Conservation (phyloP, 177 flowering plant species). For the Viscum album region DNA sequence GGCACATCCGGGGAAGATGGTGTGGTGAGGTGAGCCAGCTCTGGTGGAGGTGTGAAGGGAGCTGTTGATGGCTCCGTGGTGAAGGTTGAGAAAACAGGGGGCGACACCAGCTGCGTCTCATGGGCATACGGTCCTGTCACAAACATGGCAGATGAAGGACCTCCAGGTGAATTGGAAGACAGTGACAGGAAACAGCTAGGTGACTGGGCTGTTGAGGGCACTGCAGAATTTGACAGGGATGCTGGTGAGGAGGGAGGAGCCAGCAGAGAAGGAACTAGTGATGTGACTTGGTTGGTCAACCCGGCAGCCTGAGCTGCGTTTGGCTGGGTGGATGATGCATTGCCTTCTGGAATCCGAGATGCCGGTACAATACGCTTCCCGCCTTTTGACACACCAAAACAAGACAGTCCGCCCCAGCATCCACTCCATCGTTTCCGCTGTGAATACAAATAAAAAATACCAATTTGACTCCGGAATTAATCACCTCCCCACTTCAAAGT, state of each 20-base stretch:
- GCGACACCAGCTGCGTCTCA: slow-evolving; percentile 89
- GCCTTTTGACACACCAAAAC: slow-evolving; percentile 67
- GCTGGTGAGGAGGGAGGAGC: slow-evolving; percentile 99
- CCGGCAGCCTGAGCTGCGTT: slow-evolving; percentile 63
- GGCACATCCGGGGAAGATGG: slow-evolving; percentile 99
- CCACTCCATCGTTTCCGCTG: slow-evolving; percentile 85
- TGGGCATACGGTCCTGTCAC: slow-evolving; percentile 93
- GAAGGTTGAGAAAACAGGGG: slow-evolving; percentile 91
- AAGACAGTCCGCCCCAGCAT: slow-evolving; percentile 59
- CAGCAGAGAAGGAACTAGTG: slow-evolving; percentile 55
- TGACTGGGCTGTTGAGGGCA: slow-evolving; percentile 89
- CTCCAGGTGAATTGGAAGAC: slow-evolving; percentile 84
- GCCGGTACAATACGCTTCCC: slow-evolving; percentile 93
- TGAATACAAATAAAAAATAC: neutral
- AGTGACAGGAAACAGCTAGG: slow-evolving; percentile 65
- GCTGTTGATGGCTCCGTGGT: slow-evolving; percentile 99
- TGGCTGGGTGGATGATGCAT: slow-evolving; percentile 42
- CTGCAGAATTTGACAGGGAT: slow-evolving; percentile 78
- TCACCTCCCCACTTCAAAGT: no score
- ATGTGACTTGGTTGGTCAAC: slow-evolving; percentile 40
- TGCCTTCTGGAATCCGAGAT: slow-evolving; percentile 73
- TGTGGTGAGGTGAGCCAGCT: slow-evolving; percentile 79
- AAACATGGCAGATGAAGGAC: slow-evolving; percentile 77
- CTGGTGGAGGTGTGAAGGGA: slow-evolving; percentile 93
- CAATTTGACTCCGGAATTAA: no score